These are phyloP conservation scores for Adenanthera pavonina DNA, from an alignment of 306 rosid species.

Conservation along the genomic window DNA sequence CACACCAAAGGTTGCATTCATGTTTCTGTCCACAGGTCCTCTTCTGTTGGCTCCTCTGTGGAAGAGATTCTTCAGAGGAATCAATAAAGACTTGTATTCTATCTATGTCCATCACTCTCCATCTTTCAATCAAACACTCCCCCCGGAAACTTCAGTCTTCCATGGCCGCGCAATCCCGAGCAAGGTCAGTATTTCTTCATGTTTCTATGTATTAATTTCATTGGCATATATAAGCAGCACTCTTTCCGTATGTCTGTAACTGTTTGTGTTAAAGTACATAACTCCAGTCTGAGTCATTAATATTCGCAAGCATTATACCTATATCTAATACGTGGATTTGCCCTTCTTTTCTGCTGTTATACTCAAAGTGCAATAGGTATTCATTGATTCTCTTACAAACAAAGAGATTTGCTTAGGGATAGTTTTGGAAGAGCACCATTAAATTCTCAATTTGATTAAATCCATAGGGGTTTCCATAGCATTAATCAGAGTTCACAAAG, in stretches of 20 bases:
- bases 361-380: not conserved
- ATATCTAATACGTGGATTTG: not conserved
- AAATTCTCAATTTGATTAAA: not conserved
- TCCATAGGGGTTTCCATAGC: not conserved
- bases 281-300: not conserved
- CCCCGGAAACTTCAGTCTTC: constrained; percentile 45
- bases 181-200: constrained; percentile 48
- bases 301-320: not conserved
- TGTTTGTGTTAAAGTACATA: not conserved
- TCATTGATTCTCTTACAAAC: not conserved
- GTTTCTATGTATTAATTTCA: not conserved
- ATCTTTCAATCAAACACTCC: constrained; percentile 38
- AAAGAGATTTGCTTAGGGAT: not conserved
- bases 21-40: constrained; percentile 60
- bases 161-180: constrained; percentile 60
- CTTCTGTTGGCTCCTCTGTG: constrained; percentile 58
- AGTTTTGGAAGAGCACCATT: not conserved
- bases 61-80: constrained; percentile 41
- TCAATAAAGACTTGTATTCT: constrained; percentile 44
- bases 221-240: not conserved
- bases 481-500: not conserved
- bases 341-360: not conserved
- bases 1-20: constrained; percentile 59
- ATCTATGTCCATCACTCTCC: constrained; percentile 59
- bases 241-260: not conserved